These are phyloP conservation scores for Pachysandra terminalis DNA, from an alignment of 164 flowering plant species.

Conservation along the genomic window DNA sequence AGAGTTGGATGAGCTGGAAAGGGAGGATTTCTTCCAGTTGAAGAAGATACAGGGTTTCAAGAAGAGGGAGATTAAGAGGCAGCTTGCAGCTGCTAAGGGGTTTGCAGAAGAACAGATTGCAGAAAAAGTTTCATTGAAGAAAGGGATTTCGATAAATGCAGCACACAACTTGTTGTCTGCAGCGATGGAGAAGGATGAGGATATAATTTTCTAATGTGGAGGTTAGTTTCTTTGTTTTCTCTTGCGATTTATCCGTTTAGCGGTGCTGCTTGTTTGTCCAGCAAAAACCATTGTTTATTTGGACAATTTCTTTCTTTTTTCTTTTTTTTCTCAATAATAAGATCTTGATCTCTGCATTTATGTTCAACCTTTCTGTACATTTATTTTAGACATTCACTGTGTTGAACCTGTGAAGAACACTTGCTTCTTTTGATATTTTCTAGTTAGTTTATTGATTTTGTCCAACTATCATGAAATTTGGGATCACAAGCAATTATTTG, in stretches of 20 bases:
- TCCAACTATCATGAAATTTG: neutral
- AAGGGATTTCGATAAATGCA: constrained; percentile 52
- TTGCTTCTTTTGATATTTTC: neutral
- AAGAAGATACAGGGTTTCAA: constrained; percentile 95
- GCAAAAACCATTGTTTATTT: neutral
- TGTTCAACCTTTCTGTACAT: constrained; percentile 6
- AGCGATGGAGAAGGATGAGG: constrained; percentile 58
- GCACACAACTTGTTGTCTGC: constrained; percentile 58
- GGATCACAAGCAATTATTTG: neutral
- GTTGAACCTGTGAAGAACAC: neutral
- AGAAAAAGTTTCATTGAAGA: constrained; percentile 63
- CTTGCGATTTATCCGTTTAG: constrained; percentile 5
- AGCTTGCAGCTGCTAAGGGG: constrained; percentile 42
- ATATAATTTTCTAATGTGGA: constrained; percentile 62
- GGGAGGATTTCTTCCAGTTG: constrained; percentile 92
- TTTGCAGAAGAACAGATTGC: constrained; percentile 71
- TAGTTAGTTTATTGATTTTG: too few relatives aligned
- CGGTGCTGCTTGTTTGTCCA: constrained; percentile 4
- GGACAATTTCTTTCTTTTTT: neutral
- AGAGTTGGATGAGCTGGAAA: constrained; percentile 91
- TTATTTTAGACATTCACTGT: constrained; percentile 1
- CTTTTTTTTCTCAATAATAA: too few relatives aligned
- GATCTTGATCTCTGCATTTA: neutral
- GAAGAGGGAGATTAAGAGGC: constrained; percentile 79
- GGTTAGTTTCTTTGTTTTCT: constrained; percentile 18